Base-by-base conservation (phyloP, 1,284 basidiomycete species). In the Schizopora paradoxa region DNA sequence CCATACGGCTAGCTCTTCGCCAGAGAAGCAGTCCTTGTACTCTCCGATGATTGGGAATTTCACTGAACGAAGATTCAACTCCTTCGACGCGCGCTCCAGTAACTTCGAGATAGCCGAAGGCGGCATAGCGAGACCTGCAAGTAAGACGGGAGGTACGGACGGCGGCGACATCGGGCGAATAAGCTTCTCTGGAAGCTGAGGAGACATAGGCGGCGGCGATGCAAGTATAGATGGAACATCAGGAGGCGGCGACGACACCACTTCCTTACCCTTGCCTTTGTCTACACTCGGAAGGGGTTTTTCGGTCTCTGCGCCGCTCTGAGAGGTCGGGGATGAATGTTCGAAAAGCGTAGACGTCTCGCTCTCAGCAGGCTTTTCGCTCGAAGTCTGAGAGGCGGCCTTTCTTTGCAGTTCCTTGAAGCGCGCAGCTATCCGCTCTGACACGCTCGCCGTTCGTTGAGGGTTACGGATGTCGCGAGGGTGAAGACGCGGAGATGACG, bases 1-100 rank as follows among this genome's bases (percentile, higher is more conserved):
- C 86, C 86, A 91, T 23, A 72, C 69, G 13, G 82, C 82, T 52
- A 91, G 79, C 51, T 91, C 88, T 33, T 87, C 85, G 40, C 88
- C 88, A 4, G 78, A 81, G 62, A 92, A 92, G 50, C 86, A 86
- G 54, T 89, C 84, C 18, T 82, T 77, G 56, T 93, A 93, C 62
- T 91, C 88, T 21, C 91, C 91, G n/a, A 94, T 64, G 18, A 94
- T 70, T 1, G 90, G 85, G 66, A 89, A 82, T 41, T 79, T 83
- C 48, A 84, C 75, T 26, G 79, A 69, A 50, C 75, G 78, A 49
- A 82, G 72, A 37, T 70, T 77, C 48, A 82, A 68, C 59, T 88
- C 77, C 18, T 70, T 64, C 40, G 78, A 73, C 39, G 87, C 81
- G 33, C 78, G 77, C 4, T 69, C 69, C 26, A 93, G 72, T 5